Evolutionary conservation across 2,329 filamentous ascomycete species (phyloP).

Genomic region (Aspergillus fijiensis): DNA sequence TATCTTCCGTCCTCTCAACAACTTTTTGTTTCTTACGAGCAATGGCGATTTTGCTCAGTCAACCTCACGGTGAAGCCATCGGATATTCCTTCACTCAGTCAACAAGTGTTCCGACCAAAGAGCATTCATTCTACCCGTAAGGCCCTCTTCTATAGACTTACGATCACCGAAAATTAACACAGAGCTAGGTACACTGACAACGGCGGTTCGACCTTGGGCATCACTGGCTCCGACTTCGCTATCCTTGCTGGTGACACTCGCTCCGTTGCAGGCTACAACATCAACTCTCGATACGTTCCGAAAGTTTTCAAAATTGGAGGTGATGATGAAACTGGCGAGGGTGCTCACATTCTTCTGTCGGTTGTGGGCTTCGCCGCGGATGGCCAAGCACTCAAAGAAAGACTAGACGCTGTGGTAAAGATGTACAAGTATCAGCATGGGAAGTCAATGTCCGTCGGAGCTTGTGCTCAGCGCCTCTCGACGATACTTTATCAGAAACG

Average conservation of each 20-base stretch:
- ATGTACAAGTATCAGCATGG: slow-evolving; percentile 99
- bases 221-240: slow-evolving; percentile 89
- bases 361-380: slow-evolving; percentile 96
- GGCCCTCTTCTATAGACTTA: slow-evolving; percentile 30
- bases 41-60: slow-evolving; percentile 57
- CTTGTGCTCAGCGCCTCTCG: slow-evolving; percentile 89
- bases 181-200: slow-evolving; percentile 82
- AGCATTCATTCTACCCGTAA: slow-evolving; percentile 91
- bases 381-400: slow-evolving; percentile 88
- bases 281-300: slow-evolving; percentile 92
- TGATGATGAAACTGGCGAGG: slow-evolving; percentile 78
- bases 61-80: slow-evolving; percentile 52
- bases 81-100: slow-evolving; percentile 61
- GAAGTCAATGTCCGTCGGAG: slow-evolving; percentile 91
- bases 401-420: slow-evolving; percentile 91
- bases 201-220: slow-evolving; percentile 92
- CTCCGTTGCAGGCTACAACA: slow-evolving; percentile 94
- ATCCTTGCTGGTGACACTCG: slow-evolving; percentile 97
- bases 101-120: slow-evolving; percentile 51
- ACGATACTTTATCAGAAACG: slow-evolving; percentile 97
- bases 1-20: background rate
- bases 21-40: slow-evolving; percentile 15
- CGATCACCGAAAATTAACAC: slow-evolving; percentile 10
- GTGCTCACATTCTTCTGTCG: slow-evolving; percentile 83
- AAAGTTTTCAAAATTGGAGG: slow-evolving; percentile 98